phyloP scores from a whole-genome alignment of 768 basidiomycete species.

The Lentinula sp. region DNA sequence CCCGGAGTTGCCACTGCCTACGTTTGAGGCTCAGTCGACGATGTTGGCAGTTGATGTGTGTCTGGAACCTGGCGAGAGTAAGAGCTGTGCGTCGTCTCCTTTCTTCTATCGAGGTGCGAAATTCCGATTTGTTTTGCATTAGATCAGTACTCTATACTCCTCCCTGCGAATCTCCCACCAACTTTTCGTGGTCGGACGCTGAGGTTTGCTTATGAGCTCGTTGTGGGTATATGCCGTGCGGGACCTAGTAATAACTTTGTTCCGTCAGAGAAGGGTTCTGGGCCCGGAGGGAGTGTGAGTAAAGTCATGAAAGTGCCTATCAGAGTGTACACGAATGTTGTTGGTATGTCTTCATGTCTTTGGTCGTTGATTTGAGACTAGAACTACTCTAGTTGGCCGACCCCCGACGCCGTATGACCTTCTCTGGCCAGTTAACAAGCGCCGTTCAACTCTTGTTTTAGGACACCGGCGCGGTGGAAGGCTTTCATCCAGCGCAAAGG shows the following conservation, averaged over 20 bases:
- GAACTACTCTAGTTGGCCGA: constrained; percentile 32
- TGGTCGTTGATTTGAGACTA: constrained; percentile 35
- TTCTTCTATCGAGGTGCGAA: neutral
- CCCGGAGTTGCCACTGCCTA: constrained; percentile 68
- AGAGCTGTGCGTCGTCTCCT: constrained; percentile 54
- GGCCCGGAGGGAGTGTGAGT: constrained; percentile 47
- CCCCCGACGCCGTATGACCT: constrained; percentile 71
- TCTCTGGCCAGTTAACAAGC: constrained; percentile 64
- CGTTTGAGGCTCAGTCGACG: constrained; percentile 77
- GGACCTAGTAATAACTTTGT: constrained; percentile 20
- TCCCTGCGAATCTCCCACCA: constrained; percentile 83
- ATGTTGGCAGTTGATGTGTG: constrained; percentile 87
- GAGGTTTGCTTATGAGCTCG: constrained; percentile 83
- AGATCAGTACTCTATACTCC: constrained; percentile 76
- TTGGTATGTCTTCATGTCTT: constrained; percentile 19
- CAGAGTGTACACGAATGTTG: constrained; percentile 82
- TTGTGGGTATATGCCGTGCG: constrained; percentile 82
- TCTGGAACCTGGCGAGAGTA: constrained; percentile 80
- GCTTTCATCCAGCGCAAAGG: neutral
- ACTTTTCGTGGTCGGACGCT: constrained; percentile 83
- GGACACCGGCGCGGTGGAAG: constrained; percentile 4
- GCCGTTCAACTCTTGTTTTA: constrained; percentile 9
- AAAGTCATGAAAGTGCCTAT: constrained; percentile 89
- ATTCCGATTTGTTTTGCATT: neutral
- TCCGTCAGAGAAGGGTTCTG: constrained; percentile 22